Conservation (phyloP, 2,329 filamentous ascomycete species). For the Calonectria hawksworthii region DNA sequence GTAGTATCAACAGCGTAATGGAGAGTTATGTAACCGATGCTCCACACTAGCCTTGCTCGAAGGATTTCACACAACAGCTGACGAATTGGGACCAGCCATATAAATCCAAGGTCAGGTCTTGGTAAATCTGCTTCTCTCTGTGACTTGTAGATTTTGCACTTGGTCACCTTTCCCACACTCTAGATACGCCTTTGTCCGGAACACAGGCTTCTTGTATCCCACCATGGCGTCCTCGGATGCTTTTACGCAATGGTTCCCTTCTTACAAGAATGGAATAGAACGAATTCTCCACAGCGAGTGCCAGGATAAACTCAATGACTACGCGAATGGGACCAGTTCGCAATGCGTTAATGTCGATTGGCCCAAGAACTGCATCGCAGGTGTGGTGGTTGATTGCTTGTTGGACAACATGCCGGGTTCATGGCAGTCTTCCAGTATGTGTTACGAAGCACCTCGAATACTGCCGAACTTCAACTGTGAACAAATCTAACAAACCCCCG, state of each 20-base stretch:
- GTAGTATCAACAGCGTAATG: background rate
- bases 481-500: background rate
- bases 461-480: background rate
- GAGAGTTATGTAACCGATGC: background rate
- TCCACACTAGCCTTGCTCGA: background rate
- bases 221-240: background rate
- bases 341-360: background rate
- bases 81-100: background rate
- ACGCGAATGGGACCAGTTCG: background rate
- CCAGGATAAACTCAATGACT: background rate
- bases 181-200: background rate
- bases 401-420: conserved; percentile 4
- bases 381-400: conserved; percentile 3
- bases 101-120: background rate
- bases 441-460: background rate
- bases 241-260: background rate
- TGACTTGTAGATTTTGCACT: too few species aligned
- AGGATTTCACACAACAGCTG: background rate
- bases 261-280: background rate
- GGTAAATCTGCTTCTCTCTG: background rate
- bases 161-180: background rate
- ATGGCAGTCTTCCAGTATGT: conserved; percentile 5
- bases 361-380: conserved; percentile 2
- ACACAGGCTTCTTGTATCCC: background rate
- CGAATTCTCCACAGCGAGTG: background rate